Percentiles rank a stretch among this genome's conserved stretches.
Evolutionary conservation across 768 basidiomycete genomes (phyloP).

Genomic region (Clathrus columnatus): DNA sequence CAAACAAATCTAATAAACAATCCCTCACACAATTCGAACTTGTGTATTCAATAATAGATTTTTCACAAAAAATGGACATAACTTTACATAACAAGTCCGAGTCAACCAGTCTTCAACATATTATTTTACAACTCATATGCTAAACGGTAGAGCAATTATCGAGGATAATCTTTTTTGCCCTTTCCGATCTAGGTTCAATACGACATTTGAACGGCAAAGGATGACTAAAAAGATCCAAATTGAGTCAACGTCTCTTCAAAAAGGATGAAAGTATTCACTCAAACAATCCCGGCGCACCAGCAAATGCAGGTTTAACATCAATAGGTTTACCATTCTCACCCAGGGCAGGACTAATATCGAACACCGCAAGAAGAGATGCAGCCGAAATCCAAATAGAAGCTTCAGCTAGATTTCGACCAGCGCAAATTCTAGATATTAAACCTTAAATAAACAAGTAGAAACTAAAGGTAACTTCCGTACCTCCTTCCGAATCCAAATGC

Average conservation of each 20-base stretch:
- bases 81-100: too few relatives aligned
- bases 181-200: background rate
- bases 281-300: background rate
- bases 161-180: background rate
- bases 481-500: background rate
- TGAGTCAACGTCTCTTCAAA: background rate
- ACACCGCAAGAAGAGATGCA: conserved; percentile 18
- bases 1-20: too few relatives aligned
- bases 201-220: background rate
- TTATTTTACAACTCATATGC: too few relatives aligned
- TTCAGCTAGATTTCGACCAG: conserved; percentile 15
- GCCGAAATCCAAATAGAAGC: conserved; percentile 12
- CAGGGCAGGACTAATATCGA: conserved; percentile 28
- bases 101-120: too few relatives aligned
- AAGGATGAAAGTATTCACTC: background rate
- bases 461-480: background rate
- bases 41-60: too few relatives aligned
- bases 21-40: too few relatives aligned
- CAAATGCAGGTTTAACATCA: background rate
- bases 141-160: background rate
- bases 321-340: conserved; percentile 7
- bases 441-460: background rate
- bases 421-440: conserved; percentile 13
- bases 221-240: background rate
- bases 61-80: too few relatives aligned